Base-by-base conservation (phyloP, 2,329 filamentous ascomycete genomes). In the Simplicillium aogashimaense region DNA sequence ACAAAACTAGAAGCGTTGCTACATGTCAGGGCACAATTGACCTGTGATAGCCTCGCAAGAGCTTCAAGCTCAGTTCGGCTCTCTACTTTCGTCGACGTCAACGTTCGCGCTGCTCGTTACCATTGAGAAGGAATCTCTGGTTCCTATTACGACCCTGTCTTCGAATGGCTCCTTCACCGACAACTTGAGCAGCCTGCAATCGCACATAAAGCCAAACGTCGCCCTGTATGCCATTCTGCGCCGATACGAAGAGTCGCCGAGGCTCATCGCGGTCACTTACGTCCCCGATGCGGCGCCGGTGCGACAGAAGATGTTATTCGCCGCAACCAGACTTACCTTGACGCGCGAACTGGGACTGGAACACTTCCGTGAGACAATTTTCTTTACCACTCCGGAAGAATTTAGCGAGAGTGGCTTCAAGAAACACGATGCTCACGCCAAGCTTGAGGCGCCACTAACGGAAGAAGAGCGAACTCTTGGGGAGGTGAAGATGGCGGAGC, bases 301-400 rank as follows among this genome's bases (percentile, higher is more conserved):
- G 42, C 79, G 86, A 31, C 82, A 87, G 58, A 92, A 92, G 70
- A 92, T 86, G 81, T 74, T 92, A 16, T 89, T 90, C 58, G 85
- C 86, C 6, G 76, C 79, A 17, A 89, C 86, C 20, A 75, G 84
- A 9, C 67, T 89, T 50, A 85, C 84, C 1, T 70, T 92, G 1
- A 74, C 82, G 37, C 75, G 85, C 33, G 84, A 90, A 61, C 69
- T 92, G 9, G 86, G 86, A 35, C 75, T 78, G 40, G 85, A 92
- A 58, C 73, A 86, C 52, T 90, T 92, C 61, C 68, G 81, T 38
- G 83, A 89, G 57, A 83, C 76, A 17, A 69, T 90, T 33, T 87
- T 89, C 55, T 76, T 74, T 10, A 90, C 83, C 1, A 75, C 71
- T 32, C 65, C 78, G 17, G 73, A 77, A 15, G 86, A 92, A 63